phyloP scores from a whole-genome alignment of 192 early-diverging fungal species.

The Rhizophagus prolifer region DNA sequence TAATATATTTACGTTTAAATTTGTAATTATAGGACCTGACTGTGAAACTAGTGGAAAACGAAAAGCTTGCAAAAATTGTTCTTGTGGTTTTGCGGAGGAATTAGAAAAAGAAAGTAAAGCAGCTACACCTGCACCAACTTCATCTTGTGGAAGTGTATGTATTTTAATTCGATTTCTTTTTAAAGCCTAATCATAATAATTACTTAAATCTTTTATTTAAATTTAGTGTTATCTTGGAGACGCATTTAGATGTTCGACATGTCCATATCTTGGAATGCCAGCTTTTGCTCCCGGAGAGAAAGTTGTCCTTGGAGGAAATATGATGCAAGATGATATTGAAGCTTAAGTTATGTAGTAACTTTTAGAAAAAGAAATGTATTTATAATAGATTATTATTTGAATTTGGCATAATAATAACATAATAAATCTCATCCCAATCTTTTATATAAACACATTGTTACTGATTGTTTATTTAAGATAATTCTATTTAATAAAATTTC shows the following conservation, averaged over 20 bases:
- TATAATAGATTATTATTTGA: too few relatives aligned
- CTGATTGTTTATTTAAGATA: too few relatives aligned
- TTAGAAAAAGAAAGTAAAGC: slow-evolving; percentile 55
- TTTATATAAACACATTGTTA: too few relatives aligned
- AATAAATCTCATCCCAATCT: too few relatives aligned
- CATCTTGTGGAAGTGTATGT: slow-evolving; percentile 50
- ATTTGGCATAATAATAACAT: too few relatives aligned
- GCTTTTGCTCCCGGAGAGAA: slow-evolving; percentile 95
- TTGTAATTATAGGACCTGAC: slow-evolving; percentile 51
- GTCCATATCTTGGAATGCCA: slow-evolving; percentile 97
- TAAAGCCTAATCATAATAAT: neutral
- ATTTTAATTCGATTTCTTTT: neutral
- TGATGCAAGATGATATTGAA: slow-evolving; percentile 67
- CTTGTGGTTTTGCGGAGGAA: slow-evolving; percentile 85
- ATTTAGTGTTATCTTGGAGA: slow-evolving; percentile 88
- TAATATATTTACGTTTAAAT: neutral
- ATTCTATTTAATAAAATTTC: too few relatives aligned
- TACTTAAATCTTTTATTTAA: slow-evolving; percentile 26
- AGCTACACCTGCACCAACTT: slow-evolving; percentile 46
- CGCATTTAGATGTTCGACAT: slow-evolving; percentile 94
- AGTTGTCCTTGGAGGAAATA: slow-evolving; percentile 79
- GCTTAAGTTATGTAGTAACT: slow-evolving; percentile 29
- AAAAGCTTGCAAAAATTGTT: slow-evolving; percentile 98
- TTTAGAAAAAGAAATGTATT: too few relatives aligned
- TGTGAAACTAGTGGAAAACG: slow-evolving; percentile 68